Percentiles rank a stretch among this genome's conserved stretches.
These are phyloP conservation scores for Malus hybrid DNA, from an alignment of 331 rosid genomes.

Conservation along the genomic window DNA sequence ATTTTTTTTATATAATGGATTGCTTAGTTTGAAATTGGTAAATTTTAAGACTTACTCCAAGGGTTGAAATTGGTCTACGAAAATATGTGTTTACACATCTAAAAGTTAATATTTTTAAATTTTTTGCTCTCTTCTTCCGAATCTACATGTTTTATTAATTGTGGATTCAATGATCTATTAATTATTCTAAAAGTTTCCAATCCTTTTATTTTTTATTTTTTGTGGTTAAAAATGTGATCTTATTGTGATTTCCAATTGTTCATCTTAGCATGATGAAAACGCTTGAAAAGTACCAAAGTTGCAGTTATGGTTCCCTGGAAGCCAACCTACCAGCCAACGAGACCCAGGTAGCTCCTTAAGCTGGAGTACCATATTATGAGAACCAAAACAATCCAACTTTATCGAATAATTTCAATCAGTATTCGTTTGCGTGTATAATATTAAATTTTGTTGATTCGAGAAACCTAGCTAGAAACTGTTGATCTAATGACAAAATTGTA, in stretches of 20 bases:
- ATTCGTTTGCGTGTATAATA: background rate
- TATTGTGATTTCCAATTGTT: background rate
- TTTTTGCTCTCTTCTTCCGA: too few relatives aligned
- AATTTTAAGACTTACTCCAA: too few relatives aligned
- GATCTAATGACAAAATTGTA: background rate
- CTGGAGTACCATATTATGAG: background rate
- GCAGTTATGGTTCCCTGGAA: constrained; percentile 42
- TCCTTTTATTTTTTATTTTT: too few relatives aligned
- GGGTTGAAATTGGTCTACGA: too few relatives aligned
- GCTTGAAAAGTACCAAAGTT: constrained; percentile 62
- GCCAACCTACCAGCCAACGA: constrained; percentile 23
- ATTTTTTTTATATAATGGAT: too few relatives aligned
- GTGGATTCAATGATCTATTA: too few relatives aligned
- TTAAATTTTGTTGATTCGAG: background rate
- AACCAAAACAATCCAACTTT: background rate
- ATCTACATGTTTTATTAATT: too few relatives aligned
- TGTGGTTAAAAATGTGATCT: too few relatives aligned
- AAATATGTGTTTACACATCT: too few relatives aligned
- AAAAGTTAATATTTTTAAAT: too few relatives aligned
- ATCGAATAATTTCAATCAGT: background rate
- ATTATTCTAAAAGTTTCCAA: too few relatives aligned
- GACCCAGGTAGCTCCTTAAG: constrained; percentile 22
- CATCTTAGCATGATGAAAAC: constrained; percentile 47
- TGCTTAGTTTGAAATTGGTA: too few relatives aligned
- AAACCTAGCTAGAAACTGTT: background rate